These are phyloP conservation scores for Apophysomyces sp. DNA, from an alignment of 371 early-diverging fungal genomes.

Conservation along the genomic window DNA sequence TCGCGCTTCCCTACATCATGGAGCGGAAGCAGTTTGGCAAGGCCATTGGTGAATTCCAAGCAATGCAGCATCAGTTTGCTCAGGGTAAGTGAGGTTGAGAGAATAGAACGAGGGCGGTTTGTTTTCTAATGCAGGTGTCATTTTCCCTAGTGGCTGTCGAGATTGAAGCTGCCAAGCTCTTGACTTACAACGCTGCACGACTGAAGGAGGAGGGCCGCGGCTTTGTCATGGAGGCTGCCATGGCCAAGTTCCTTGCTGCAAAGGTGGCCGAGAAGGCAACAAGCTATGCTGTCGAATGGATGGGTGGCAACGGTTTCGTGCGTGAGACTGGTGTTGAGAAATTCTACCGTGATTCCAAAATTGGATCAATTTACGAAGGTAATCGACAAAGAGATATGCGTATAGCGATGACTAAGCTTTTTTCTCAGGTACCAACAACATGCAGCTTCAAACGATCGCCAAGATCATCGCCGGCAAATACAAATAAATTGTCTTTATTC, in stretches of 20 bases:
- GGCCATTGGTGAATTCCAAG: conserved; percentile 91
- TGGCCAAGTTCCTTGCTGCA: conserved; percentile 95
- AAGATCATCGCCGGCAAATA: conserved; percentile 77
- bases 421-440: conserved; percentile 85
- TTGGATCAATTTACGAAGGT: conserved; percentile 84
- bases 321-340: conserved; percentile 80
- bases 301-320: conserved; percentile 97
- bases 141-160: conserved; percentile 71
- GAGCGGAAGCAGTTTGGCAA: conserved; percentile 96
- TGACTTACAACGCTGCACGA: conserved; percentile 98
- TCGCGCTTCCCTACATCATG: conserved; percentile 89
- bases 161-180: conserved; percentile 93
- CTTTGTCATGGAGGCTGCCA: conserved; percentile 95
- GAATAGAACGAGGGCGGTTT: too few species aligned
- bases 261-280: conserved; percentile 94
- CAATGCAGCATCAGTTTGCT: conserved; percentile 97
- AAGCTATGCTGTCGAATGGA: conserved; percentile 94
- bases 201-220: conserved; percentile 90
- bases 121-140: too few species aligned
- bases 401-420: background rate
- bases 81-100: conserved; percentile 69
- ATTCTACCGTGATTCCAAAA: conserved; percentile 96
- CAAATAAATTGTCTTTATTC: conserved; percentile 28
- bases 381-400: background rate
- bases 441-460: conserved; percentile 96